Evolutionary conservation across 208 protist genomes (phyloP), one percentile per base, ranked within the genome.

Genomic region (Trypanosoma lewisi): DNA sequence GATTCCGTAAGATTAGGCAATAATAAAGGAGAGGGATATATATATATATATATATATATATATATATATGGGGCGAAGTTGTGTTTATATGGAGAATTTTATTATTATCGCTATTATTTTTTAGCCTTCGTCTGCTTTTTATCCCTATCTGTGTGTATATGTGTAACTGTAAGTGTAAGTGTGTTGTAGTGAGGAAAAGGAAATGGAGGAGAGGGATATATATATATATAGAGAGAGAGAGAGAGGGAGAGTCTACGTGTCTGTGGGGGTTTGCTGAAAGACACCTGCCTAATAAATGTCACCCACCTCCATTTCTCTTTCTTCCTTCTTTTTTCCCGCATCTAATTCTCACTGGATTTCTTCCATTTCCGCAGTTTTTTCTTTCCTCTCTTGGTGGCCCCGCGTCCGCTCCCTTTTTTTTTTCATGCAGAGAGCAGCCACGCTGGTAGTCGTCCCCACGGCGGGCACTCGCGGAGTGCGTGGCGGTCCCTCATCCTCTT

Each of bases 1-100:
- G 73, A 5, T 81, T 90, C 54, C 80, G 82, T 45, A 67, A 80
- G 9, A 88, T 90, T 47, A 48, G 66, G 0, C 19, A 80, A 33
- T 91, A 57, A 78, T 7, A 19, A 30, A 28, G 21, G 30, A 23
- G 25, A 27, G 2, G 5, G 17, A n/a, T n/a, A n/a, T n/a, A n/a
- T n/a, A n/a, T n/a, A n/a, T n/a, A n/a, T n/a, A n/a, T n/a, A 53
- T 14, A 41, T 54, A 44, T 65, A 30, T 69, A 25, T 65, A 42
- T 69, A 17, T 63, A 31, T 67, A 49, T 67, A 67, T 41, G 7
- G 7, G 7, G 36, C 36, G 7, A 14, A 16, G 36, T 14, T 7
- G 7, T 16, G 36, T 7, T 41, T 41, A 16, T 41, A 41, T 41
- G 14, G 7, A 45, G 49, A 25, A 28, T 61, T 59, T 67, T 11